Percentiles rank a stretch among this genome's conserved stretches.
These are phyloP conservation scores for Boletales sp. DNA, from an alignment of 768 basidiomycete species.

Conservation along the genomic window DNA sequence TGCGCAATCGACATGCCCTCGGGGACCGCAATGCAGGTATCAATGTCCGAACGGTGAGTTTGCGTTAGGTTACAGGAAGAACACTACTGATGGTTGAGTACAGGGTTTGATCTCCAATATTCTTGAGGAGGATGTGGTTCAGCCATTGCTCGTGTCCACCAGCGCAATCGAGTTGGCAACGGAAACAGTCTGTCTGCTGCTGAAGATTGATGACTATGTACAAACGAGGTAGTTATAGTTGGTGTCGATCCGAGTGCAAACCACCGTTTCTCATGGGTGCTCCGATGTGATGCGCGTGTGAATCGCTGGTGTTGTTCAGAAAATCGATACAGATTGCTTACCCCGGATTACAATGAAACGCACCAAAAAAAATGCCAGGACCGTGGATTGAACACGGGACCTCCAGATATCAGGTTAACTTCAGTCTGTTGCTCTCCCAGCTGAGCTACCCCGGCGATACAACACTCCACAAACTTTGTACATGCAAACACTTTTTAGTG, in stretches of 20 bases:
- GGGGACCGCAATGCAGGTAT: conserved; percentile 96
- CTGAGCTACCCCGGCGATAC: conserved; percentile 61
- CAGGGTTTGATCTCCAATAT: conserved; percentile 97
- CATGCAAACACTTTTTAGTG: not conserved
- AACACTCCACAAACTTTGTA: not conserved
- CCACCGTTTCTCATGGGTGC: not conserved
- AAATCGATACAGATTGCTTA: no score
- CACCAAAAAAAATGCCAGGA: conserved; percentile 45
- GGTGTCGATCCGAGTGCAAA: not conserved
- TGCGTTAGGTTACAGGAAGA: not conserved
- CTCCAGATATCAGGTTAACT: conserved; percentile 55
- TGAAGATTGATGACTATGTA: conserved; percentile 95
- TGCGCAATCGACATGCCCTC: conserved; percentile 93
- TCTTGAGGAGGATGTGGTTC: conserved; percentile 94
- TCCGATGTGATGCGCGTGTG: not conserved
- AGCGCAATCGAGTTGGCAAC: conserved; percentile 94
- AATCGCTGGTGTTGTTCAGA: no score
- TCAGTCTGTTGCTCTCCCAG: conserved; percentile 77
- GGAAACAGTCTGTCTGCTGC: conserved; percentile 92
- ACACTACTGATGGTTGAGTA: conserved; percentile 6
- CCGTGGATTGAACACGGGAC: conserved; percentile 80
- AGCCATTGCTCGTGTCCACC: conserved; percentile 91
- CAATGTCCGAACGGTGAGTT: conserved; percentile 89
- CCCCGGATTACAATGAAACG: no score
- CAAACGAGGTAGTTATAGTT: conserved; percentile 54